Conservation (phyloP, 1,284 basidiomycete species). For the Tremellales sp. region DNA sequence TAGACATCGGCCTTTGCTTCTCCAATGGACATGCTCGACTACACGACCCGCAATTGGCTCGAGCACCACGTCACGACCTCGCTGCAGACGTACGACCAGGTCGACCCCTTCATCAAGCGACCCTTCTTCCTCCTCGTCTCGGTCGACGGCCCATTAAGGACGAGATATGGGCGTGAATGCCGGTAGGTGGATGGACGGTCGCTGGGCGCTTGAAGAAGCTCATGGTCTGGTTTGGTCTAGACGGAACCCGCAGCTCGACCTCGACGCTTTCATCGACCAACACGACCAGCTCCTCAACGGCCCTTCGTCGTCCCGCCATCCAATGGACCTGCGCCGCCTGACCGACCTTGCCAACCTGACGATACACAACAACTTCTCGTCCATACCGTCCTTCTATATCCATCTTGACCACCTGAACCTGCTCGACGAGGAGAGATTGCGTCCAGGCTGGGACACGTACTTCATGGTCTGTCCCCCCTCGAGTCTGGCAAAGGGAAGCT, state of each 20-base stretch:
- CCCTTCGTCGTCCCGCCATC: constrained; percentile 17
- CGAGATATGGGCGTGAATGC: constrained; percentile 51
- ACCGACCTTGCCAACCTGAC: constrained; percentile 54
- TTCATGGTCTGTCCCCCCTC: constrained; percentile 68
- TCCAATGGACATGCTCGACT: constrained; percentile 62
- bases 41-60: constrained; percentile 80
- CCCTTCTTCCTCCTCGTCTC: constrained; percentile 85
- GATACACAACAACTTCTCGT: constrained; percentile 66
- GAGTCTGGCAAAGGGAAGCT: background rate
- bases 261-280: constrained; percentile 64
- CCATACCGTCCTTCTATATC: constrained; percentile 56
- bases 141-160: constrained; percentile 77
- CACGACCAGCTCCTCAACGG: constrained; percentile 58
- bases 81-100: constrained; percentile 55
- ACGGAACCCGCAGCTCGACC: constrained; percentile 46
- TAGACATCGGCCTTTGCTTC: constrained; percentile 52
- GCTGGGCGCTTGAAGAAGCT: background rate
- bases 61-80: constrained; percentile 76
- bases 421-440: constrained; percentile 64
- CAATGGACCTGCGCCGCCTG: constrained; percentile 41
- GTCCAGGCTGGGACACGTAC: constrained; percentile 90
- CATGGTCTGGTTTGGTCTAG: background rate
- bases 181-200: constrained; percentile 47
- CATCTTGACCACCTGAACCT: constrained; percentile 69
- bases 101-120: constrained; percentile 73